These are phyloP conservation scores for Xylaria scruposa DNA, from an alignment of 495 filamentous ascomycete genomes.

Conservation along the genomic window DNA sequence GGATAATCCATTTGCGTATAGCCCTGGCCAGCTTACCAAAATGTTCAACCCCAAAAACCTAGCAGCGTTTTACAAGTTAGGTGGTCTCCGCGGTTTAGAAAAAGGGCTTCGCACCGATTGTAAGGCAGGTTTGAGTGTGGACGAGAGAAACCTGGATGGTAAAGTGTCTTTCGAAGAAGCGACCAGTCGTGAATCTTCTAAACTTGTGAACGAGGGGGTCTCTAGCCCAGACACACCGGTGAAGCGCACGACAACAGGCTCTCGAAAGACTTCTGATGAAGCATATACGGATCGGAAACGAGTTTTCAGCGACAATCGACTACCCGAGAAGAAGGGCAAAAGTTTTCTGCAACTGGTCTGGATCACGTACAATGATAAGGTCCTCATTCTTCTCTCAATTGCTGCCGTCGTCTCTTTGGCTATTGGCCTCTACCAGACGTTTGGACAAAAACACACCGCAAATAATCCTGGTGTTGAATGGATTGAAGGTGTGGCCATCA, in stretches of 20 bases:
- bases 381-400: conserved; percentile 74
- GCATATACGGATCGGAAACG: conserved; percentile 70
- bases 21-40: conserved; percentile 74
- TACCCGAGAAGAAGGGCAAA: conserved; percentile 78
- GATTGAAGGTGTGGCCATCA: conserved; percentile 82
- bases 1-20: conserved; percentile 75
- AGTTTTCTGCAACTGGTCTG: conserved; percentile 76
- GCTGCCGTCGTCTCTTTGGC: conserved; percentile 77
- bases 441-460: conserved; percentile 51
- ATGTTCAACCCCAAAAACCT: conserved; percentile 78
- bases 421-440: conserved; percentile 73
- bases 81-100: conserved; percentile 71
- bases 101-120: conserved; percentile 71
- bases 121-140: conserved; percentile 66
- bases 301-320: conserved; percentile 71
- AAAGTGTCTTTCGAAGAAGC: conserved; percentile 68
- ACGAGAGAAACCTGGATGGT: conserved; percentile 66
- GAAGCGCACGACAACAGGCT: conserved; percentile 29
- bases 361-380: conserved; percentile 88
- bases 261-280: conserved; percentile 35
- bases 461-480: conserved; percentile 66
- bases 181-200: conserved; percentile 41
- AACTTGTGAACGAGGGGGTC: conserved; percentile 42
- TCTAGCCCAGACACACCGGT: conserved; percentile 43
- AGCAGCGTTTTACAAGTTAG: conserved; percentile 71